A percentile compares a stretch with the other conserved stretches of the same genome.
These are phyloP conservation scores for Fusarium coffeatum DNA, from an alignment of 2,329 filamentous ascomycete genomes.

Conservation along the genomic window DNA sequence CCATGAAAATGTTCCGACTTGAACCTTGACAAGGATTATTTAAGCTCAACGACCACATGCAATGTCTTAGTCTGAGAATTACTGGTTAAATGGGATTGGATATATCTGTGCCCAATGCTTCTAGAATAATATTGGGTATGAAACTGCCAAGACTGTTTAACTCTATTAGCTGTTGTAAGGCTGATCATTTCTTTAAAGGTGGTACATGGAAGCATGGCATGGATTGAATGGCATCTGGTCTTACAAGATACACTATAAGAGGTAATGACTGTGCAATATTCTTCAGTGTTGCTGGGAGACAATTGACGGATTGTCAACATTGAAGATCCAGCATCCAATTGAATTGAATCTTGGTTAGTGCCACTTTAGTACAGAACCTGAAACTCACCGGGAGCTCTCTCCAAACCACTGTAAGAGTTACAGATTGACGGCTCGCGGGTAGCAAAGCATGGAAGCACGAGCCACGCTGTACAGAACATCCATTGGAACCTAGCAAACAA, in stretches of 20 bases:
- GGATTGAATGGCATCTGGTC: no score
- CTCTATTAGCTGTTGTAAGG: background rate
- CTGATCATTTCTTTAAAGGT: background rate
- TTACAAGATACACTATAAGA: background rate
- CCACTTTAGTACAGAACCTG: background rate
- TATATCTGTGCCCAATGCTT: background rate
- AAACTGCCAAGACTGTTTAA: background rate
- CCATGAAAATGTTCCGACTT: conserved; percentile 31
- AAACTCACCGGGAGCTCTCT: conserved; percentile 1
- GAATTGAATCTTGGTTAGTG: background rate
- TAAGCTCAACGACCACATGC: conserved; percentile 4
- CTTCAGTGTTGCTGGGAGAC: background rate
- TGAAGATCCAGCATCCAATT: background rate
- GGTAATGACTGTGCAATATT: background rate
- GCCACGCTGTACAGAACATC: conserved; percentile 29
- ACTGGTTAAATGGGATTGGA: background rate
- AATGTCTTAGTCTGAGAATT: background rate
- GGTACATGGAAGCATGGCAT: background rate
- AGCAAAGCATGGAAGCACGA: conserved; percentile 33
- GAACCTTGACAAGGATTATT: conserved; percentile 18
- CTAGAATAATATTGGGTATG: background rate
- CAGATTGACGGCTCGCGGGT: background rate
- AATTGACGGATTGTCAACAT: background rate
- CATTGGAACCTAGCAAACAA: conserved; percentile 4
- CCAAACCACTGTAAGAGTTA: conserved; percentile 31